Evolutionary conservation across 148 eudicot genomes (phyloP).

Genomic region (Salicornia ramosissima): DNA sequence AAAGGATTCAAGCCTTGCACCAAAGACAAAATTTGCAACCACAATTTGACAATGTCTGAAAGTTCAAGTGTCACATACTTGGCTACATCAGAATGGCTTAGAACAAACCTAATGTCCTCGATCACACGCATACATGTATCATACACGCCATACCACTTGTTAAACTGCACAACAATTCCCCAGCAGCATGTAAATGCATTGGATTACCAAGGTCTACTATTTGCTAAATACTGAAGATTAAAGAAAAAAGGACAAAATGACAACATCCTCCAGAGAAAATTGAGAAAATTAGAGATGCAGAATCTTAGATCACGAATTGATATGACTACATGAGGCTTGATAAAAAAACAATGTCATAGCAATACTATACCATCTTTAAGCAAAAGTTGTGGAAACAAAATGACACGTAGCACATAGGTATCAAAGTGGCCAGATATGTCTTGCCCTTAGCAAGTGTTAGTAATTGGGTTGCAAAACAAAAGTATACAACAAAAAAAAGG

Average conservation of each 20-base stretch:
- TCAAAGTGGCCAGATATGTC: neutral
- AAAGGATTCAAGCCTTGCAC: slow-evolving; percentile 91
- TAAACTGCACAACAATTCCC: slow-evolving; percentile 50
- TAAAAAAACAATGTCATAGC: neutral
- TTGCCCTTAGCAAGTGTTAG: no score
- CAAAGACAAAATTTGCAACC: slow-evolving; percentile 74
- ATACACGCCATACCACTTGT: slow-evolving; percentile 60
- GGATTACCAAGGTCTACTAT: no score
- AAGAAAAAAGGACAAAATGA: neutral
- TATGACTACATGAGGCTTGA: neutral
- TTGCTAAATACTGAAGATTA: no score
- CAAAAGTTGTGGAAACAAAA: neutral
- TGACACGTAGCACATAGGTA: neutral
- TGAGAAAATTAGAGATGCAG: neutral
- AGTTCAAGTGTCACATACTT: slow-evolving; percentile 55
- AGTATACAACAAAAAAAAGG: no score
- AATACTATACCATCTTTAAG: neutral
- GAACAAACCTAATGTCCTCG: slow-evolving; percentile 86
- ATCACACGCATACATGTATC: slow-evolving; percentile 77
- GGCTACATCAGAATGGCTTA: slow-evolving; percentile 77
- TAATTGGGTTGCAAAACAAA: no score
- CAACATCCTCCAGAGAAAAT: neutral
- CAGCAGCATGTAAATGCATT: slow-evolving; percentile 1
- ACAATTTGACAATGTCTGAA: slow-evolving; percentile 52
- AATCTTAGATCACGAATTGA: neutral